Evolutionary conservation across 176 grass and related monocot species (phyloP).

Genomic region (Oryza officinalis): DNA sequence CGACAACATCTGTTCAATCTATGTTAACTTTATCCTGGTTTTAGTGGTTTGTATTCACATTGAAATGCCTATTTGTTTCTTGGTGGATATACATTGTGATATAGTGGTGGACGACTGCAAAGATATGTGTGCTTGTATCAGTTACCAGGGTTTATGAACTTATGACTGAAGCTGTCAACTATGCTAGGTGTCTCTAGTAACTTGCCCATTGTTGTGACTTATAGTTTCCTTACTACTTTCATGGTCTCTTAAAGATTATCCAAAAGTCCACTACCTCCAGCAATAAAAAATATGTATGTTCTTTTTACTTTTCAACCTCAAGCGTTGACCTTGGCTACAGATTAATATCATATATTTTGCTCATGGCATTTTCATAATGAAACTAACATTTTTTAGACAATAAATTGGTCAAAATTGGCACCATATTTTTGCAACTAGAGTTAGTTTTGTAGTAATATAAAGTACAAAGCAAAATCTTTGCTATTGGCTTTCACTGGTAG

Average conservation of each 20-base stretch:
- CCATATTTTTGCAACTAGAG: neutral
- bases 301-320: neutral
- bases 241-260: neutral
- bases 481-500: neutral
- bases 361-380: neutral
- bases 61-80: neutral
- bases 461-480: neutral
- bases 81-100: neutral
- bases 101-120: neutral
- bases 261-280: neutral
- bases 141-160: neutral
- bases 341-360: neutral
- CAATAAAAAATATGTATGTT: no score
- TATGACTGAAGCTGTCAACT: neutral
- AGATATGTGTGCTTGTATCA: neutral
- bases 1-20: no score
- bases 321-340: neutral
- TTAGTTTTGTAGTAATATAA: slow-evolving; percentile 7
- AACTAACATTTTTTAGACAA: neutral
- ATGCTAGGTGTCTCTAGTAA: neutral
- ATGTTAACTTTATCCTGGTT: no score
- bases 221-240: neutral
- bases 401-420: neutral
- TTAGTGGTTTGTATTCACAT: neutral
- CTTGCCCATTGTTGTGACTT: neutral